Conservation (phyloP, 257 asterid species). For the Salvia hispanica region DNA sequence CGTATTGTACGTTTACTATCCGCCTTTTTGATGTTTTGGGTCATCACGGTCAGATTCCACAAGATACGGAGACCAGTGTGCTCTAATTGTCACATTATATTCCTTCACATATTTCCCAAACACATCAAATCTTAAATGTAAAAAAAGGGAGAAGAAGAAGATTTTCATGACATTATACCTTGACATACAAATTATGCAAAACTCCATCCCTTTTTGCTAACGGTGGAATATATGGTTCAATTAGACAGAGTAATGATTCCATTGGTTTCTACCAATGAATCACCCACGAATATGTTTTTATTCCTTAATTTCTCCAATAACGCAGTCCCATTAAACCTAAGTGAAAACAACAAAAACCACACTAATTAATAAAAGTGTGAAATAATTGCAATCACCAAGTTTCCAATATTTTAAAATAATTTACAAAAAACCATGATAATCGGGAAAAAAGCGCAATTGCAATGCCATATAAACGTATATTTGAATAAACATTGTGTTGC, state of each 20-base stretch:
- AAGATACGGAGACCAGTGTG: conserved; percentile 81
- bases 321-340: conserved; percentile 41
- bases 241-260: conserved; percentile 66
- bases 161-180: too few relatives aligned
- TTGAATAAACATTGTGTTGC: too few relatives aligned
- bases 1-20: conserved; percentile 34
- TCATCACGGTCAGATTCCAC: conserved; percentile 70
- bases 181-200: too few relatives aligned
- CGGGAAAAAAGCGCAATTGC: too few relatives aligned
- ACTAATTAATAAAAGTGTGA: neutral
- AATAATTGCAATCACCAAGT: too few relatives aligned
- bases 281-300: conserved; percentile 65
- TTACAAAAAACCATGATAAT: too few relatives aligned
- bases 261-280: conserved; percentile 65
- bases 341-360: neutral
- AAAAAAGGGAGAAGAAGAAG: too few relatives aligned
- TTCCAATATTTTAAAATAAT: too few relatives aligned
- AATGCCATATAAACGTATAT: too few relatives aligned
- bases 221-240: conserved; percentile 46
- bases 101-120: conserved; percentile 40
- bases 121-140: neutral
- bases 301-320: conserved; percentile 60
- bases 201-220: neutral
- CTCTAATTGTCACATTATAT: conserved; percentile 61
- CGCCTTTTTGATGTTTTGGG: conserved; percentile 35